These are phyloP conservation scores for Ramularia collo-cygni DNA, from an alignment of 2,329 filamentous ascomycete species.

Conservation along the genomic window DNA sequence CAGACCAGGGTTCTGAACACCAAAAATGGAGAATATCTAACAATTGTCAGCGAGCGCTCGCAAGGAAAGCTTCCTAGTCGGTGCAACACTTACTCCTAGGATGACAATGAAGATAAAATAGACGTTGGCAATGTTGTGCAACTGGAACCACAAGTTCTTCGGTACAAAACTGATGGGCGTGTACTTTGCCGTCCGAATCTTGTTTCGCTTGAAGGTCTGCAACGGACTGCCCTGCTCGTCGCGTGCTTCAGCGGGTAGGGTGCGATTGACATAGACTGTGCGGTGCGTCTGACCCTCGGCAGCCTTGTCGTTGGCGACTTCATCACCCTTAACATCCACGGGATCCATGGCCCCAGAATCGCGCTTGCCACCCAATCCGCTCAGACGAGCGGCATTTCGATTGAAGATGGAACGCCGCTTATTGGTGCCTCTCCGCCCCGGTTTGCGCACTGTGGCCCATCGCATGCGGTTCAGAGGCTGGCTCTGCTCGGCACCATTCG, in stretches of 20 bases:
- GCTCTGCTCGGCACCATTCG: constrained; percentile 42
- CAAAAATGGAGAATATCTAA: constrained; percentile 89
- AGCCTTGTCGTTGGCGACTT: constrained; percentile 18
- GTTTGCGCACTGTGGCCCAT: constrained; percentile 92
- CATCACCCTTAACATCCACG: constrained; percentile 27
- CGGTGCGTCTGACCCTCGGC: constrained; percentile 40
- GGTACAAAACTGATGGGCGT: constrained; percentile 91
- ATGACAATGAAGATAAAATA: constrained; percentile 98
- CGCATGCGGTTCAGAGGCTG: constrained; percentile 63
- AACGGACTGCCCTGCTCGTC: constrained; percentile 74
- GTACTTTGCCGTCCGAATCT: constrained; percentile 97
- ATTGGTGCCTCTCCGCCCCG: constrained; percentile 63
- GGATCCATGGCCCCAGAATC: constrained; percentile 32
- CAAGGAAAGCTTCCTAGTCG: constrained; percentile 1
- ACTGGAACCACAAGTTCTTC: constrained; percentile 96
- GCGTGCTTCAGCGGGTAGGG: constrained; percentile 65
- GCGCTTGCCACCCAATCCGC: constrained; percentile 31
- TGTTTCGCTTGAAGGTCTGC: constrained; percentile 74
- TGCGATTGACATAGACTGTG: constrained; percentile 77
- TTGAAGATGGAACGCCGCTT: constrained; percentile 81
- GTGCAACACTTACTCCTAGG: constrained; percentile 64
- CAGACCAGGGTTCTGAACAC: constrained; percentile 80
- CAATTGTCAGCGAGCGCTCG: constrained; percentile 11
- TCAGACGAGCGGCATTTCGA: constrained; percentile 39
- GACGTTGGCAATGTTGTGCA: constrained; percentile 96